Base-by-base conservation (phyloP, 352 stramenopile genomes). In the Globisporangium heterothallicum region DNA sequence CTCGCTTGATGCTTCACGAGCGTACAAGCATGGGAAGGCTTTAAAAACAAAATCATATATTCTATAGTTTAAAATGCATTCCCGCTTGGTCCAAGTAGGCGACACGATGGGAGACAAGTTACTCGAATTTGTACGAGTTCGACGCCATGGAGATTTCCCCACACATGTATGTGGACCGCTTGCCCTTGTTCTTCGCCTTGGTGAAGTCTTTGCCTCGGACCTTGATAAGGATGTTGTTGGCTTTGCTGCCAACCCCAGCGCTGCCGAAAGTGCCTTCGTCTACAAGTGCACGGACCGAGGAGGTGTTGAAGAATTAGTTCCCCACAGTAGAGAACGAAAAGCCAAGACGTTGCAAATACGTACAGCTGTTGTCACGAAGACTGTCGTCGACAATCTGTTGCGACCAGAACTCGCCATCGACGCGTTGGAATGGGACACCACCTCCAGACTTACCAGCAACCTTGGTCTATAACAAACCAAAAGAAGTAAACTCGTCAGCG, bases 151-250 rank as follows among this genome's bases (percentile, higher is more conserved):
- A 88, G 60, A 98, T 98, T 40, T 77, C 64, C 36, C 95, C 95
- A 43, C 94, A 97, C 69, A 95, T 88, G 78, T 98, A 98, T 52
- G 76, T 97, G 42, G 93, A 92, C 49, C 97, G 84, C 84, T 99
- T 99, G 72, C 98, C 96, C 76, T 99, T 99, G 58, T 98, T 99
- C 79, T 99, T 99, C 62, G 99, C 98, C 56, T 98, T 95, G 43
- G 95, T 96, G 66, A 99, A 99, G 70, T 99, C 96, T 74, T 99
- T 99, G 35, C 98, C 98, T 55, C 96, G 86, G 43, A 99, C 96
- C 57, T 97, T 95, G 49, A 98, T 70, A 29, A 99, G 78, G 52
- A 98, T 97, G 64, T 98, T 93, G 70, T 94, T 98, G 27, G 97
- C 97, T 69, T 98, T 98, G 53, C 87, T 85, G 40, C 97, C 97